Evolutionary conservation across 305 asterid genomes (phyloP), one percentile per base, ranked within the genome.

Genomic region (Fraxinus dipetala): DNA sequence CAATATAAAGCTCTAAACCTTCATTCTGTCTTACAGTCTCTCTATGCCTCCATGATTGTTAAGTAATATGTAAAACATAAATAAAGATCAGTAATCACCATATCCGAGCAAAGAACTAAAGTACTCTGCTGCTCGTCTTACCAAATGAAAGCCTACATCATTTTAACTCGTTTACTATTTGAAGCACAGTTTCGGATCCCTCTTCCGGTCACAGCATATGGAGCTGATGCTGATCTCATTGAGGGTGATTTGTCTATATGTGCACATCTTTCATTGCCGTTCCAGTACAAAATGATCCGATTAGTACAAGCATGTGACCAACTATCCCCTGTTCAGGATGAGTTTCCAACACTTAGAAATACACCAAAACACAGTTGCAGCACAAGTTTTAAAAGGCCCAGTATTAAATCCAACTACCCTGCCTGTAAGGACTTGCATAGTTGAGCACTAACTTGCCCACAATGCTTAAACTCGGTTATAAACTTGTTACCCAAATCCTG

Each of bases 281-380:
- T 92, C 99, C 99, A 94, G 87, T 91, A 88, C 82, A 96, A 76
- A 65, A 96, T 92, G 76, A 94, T 85, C 77, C 99, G 90, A 72
- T 94, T 94, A 24, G 99, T 96, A 75, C 95, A 91, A 84, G 98
- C 97, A 73, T 96, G 98, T 20, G 99, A 91, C 99, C 99, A 96
- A 75, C 99, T 96, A 89, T 96, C 98, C 69, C 99, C 99, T 96
- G 90, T 86, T 81, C 74, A 85, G 31, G 83, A 83, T 48, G 77
- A 67, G 51, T 80, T 77, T 74, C 20, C 75, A 54, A 61, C 14
- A 36, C 18, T 89, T 80, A 86, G 84, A 75, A 80, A 13, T 61
- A 54, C 65, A n/a, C 24, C n/a, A 77, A 45, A n/a, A 79, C 20
- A 72, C 35, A 63, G 34, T 22, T 31, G 72, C 11, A 51, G 80